phyloP scores from a whole-genome alignment of 345 rosid species.

The Linum lewisii region DNA sequence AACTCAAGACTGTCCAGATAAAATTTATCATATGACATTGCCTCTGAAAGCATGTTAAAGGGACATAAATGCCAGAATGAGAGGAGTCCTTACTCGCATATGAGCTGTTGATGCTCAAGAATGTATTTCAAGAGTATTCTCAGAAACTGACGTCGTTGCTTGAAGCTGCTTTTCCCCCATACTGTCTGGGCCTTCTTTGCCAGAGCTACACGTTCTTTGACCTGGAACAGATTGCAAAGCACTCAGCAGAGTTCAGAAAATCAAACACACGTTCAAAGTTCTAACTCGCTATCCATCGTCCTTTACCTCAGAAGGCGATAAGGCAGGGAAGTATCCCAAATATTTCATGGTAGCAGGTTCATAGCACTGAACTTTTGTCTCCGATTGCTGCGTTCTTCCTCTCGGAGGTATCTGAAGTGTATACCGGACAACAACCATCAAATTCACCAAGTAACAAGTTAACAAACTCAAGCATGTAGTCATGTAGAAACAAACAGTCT shows the following conservation, averaged over 20 bases:
- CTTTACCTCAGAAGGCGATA: constrained; percentile 63
- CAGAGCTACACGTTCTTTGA: constrained; percentile 59
- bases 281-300: neutral
- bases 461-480: neutral
- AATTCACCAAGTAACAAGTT: neutral
- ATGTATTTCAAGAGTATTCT: constrained; percentile 86
- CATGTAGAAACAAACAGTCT: too few relatives aligned
- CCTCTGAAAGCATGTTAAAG: neutral
- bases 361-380: constrained; percentile 84
- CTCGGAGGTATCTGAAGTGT: constrained; percentile 71
- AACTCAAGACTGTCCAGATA: neutral
- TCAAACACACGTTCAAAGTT: neutral
- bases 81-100: constrained; percentile 74
- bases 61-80: constrained; percentile 1
- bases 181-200: constrained; percentile 90
- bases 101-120: constrained; percentile 83
- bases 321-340: constrained; percentile 75
- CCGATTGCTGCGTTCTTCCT: constrained; percentile 78
- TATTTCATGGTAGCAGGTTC: constrained; percentile 99
- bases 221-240: constrained; percentile 31
- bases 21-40: neutral
- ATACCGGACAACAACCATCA: neutral
- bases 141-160: constrained; percentile 85
- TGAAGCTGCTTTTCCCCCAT: constrained; percentile 92
- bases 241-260: neutral